Base-by-base conservation (phyloP, 208 protist genomes). In the Trypanosoma scelopori region DNA sequence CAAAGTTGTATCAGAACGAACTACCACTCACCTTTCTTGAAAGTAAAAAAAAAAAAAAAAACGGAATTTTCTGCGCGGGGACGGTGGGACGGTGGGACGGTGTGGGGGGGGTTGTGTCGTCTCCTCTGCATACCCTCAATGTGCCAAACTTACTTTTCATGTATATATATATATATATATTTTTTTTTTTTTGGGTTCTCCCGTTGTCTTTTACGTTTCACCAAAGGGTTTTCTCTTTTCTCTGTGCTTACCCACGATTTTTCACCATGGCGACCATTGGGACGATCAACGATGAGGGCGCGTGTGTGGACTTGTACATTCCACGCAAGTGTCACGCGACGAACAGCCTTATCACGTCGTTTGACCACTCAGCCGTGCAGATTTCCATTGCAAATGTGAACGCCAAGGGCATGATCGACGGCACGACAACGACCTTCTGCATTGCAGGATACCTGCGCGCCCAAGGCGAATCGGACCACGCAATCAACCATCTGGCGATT, bases 241-340 rank as follows among this genome's bases (percentile, higher is more conserved):
- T 47, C 7, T 60, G 6, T 45, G 6, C 45, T 47, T 60, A 47
- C 18, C 25, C 45, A 23, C n/a, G n/a, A n/a, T n/a, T 55, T 61
- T 25, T 39, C 41, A 55, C 63, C 11, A 94, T 94, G 88, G 74
- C 84, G 67, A 79, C 85, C 74, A 94, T 95, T 61, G 89, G 89
- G 72, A 92, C 79, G 27, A 81, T 83, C 81, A 98, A 98, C 84
- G 91, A 93, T 63, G 89, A 95, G 70, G 91, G 89, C 53, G 74
- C 87, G 52, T 94, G 90, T 59, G 87, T 98, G 62, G 97, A 98
- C 68, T 79, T 98, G 35, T 98, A 98, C 90, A 96, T 97, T 75
- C 97, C 97, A 55, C 88, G 97, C 77, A 98, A 98, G 86, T 98
- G 97, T 93, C 94, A 97, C 69, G 93, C 96, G 76, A 98, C 97